Base-by-base conservation (phyloP, 2,329 filamentous ascomycete genomes). In the Cytospora chrysosperma region DNA sequence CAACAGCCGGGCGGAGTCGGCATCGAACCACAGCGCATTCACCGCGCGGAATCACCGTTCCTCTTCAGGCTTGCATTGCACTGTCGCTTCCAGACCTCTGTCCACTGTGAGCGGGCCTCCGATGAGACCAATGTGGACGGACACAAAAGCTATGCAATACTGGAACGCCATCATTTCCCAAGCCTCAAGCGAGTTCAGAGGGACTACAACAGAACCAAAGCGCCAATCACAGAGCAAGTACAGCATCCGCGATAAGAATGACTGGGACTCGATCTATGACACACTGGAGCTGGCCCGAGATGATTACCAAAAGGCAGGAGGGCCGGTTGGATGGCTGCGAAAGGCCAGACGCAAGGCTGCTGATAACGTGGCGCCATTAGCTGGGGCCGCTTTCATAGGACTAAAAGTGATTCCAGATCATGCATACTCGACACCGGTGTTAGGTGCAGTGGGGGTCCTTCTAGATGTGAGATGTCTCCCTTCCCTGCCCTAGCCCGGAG, bases 401-500 rank as follows among this genome's bases (percentile, higher is more conserved):
- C 27, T 50, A 1, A 59, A 54, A 15, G 8, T 40, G 4, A 28
- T 50, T 8, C 63, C 63, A 4, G 55, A 65, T 1, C 55, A 37
- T 19, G 21, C 47, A 1, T 64, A 43, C 30, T 47, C 57, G 13
- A 64, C 62, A 9, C 62, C 62, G 9, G 51, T 61, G 19, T 40
- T 64, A 15, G 62, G 62, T 30, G 62, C 62, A 0, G 50, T 64
- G 17, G 62, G 51, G 21, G 34, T 64, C 5, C 34, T 64, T n/a
- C 24, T 64, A 19, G 62, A 64, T 56, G 62, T 64, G 27, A 56
- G 62, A 28, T 30, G 3, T 47, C n/a, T 21, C 24, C n/a, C 9
- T 24, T 47, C 43, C 10, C 19, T 24, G n/a, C 7, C n/a, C 2
- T 9, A 21, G 7, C 8, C n/a, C n/a, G n/a, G n/a, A n/a, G n/a